Conservation (phyloP, 805 yeast genomes). For the Nakazawaea ishiwadae region DNA sequence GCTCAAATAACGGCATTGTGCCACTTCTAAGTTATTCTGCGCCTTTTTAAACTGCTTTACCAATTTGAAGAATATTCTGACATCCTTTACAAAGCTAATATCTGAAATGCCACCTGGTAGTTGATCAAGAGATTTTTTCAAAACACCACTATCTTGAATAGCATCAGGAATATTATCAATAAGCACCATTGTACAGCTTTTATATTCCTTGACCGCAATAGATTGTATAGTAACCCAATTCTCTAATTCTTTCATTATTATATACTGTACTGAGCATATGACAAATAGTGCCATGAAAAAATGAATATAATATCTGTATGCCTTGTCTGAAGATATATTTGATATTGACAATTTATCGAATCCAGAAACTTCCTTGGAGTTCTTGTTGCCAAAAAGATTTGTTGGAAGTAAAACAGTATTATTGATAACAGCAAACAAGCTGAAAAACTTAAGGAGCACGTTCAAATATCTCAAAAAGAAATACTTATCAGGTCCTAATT, state of each 20-base stretch:
- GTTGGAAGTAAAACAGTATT: constrained; percentile 62
- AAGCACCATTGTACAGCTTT: constrained; percentile 15
- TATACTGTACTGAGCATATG: constrained; percentile 49
- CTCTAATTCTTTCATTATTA: constrained; percentile 53
- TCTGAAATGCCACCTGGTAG: constrained; percentile 52
- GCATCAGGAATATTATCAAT: constrained; percentile 42
- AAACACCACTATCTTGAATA: constrained; percentile 21
- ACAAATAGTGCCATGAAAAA: constrained; percentile 53
- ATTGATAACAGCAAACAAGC: constrained; percentile 46
- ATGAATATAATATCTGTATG: constrained; percentile 54
- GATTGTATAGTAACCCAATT: constrained; percentile 42
- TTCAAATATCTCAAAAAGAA: constrained; percentile 61
- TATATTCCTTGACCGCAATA: constrained; percentile 38
- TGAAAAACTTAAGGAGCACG: constrained; percentile 46
- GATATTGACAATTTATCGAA: constrained; percentile 70
- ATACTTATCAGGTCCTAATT: constrained; percentile 69
- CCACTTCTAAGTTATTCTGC: constrained; percentile 14
- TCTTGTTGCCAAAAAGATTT: constrained; percentile 40
- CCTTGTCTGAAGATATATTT: constrained; percentile 52
- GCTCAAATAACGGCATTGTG: background rate
- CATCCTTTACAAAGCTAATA: constrained; percentile 56
- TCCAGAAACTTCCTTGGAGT: constrained; percentile 30
- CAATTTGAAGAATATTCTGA: constrained; percentile 33
- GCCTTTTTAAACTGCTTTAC: too few relatives aligned
- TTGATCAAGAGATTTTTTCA: constrained; percentile 28